phyloP scores from a whole-genome alignment of 225 moss, liverwort and hornwort species.

The Lunularia cruciata region DNA sequence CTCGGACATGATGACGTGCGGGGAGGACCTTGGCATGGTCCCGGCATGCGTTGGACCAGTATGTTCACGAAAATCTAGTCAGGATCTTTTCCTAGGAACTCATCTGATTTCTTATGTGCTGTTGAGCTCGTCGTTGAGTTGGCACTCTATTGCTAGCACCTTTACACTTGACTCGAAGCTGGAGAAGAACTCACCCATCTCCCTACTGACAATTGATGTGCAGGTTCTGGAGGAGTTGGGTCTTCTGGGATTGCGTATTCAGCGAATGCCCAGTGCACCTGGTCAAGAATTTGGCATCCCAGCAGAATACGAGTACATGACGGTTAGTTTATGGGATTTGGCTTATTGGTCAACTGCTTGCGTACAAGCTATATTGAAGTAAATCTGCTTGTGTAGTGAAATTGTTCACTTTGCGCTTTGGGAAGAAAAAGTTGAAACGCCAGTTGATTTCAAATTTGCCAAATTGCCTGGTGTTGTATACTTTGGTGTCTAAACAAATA shows the following conservation, averaged over 20 bases:
- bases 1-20: constrained; percentile 88
- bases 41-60: constrained; percentile 88
- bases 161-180: background rate
- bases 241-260: constrained; percentile 77
- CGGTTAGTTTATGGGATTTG: constrained; percentile 32
- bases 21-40: constrained; percentile 96
- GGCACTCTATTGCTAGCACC: background rate
- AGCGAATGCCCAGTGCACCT: constrained; percentile 77
- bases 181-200: background rate
- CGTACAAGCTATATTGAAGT: no score
- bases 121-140: no score
- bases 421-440: no score
- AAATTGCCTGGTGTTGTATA: no score
- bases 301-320: constrained; percentile 87
- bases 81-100: no score
- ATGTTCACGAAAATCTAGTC: constrained; percentile 10
- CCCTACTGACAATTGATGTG: background rate
- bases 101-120: no score
- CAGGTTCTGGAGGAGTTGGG: constrained; percentile 86
- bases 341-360: no score
- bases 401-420: no score
- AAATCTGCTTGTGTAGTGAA: no score
- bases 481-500: no score
- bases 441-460: no score
- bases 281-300: constrained; percentile 82